Conservation (phyloP, 2,329 filamentous ascomycete genomes). For the Furcasterigmium sp. region DNA sequence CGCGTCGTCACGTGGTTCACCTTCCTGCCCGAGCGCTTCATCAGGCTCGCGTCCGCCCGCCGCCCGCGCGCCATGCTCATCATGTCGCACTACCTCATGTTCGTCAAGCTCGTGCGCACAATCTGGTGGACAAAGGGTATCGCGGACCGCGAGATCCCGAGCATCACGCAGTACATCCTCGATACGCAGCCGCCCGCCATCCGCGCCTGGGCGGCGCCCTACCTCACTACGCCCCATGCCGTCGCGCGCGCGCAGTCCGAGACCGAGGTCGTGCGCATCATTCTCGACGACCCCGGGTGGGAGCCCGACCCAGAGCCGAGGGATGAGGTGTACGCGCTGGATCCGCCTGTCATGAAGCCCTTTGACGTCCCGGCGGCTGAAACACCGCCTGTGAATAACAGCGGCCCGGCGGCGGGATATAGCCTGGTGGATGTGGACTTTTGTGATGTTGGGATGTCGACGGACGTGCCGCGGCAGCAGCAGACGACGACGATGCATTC, state of each 20-base stretch:
- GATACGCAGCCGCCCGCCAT: no score
- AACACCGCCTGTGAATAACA: not conserved
- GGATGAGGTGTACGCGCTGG: not conserved
- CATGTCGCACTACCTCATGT: slow-evolving; percentile 46
- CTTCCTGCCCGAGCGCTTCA: slow-evolving; percentile 38
- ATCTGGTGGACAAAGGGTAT: slow-evolving; percentile 49
- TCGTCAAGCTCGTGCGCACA: slow-evolving; percentile 35
- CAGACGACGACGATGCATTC: not conserved
- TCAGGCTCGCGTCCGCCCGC: slow-evolving; percentile 34
- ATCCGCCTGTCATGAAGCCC: not conserved
- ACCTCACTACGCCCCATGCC: slow-evolving; percentile 33
- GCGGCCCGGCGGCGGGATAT: slow-evolving; percentile 2
- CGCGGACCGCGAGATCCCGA: slow-evolving; percentile 34
- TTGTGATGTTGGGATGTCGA: not conserved
- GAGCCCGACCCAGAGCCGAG: slow-evolving; percentile 16
- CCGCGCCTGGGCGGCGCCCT: not conserved
- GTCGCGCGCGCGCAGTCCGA: slow-evolving; percentile 26
- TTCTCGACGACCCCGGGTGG: slow-evolving; percentile 41
- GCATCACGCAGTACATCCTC: not conserved
- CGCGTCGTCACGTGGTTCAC: slow-evolving; percentile 50
- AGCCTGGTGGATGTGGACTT: not conserved
- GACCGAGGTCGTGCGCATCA: slow-evolving; percentile 30
- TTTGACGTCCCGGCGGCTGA: not conserved
- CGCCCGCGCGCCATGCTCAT: slow-evolving; percentile 45
- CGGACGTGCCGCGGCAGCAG: not conserved